Evolutionary conservation across 2,329 filamentous ascomycete species (phyloP), one percentile per base, ranked within the genome.

Genomic region (Ilyonectria destructans): DNA sequence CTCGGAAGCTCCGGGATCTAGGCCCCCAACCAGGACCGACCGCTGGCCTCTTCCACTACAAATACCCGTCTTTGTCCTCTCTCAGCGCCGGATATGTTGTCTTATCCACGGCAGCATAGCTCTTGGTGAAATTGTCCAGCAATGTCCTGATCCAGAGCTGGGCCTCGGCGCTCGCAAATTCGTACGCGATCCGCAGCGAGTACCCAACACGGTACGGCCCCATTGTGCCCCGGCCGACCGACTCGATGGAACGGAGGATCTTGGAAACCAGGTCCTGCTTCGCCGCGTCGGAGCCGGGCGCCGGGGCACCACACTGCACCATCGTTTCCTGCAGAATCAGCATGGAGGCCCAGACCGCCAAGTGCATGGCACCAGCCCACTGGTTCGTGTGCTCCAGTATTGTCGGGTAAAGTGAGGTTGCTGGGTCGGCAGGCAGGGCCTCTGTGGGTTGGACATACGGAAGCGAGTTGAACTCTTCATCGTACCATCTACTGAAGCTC

Each of bases 291-390:
- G 77, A 78, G 31, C 76, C 62, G 6, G 55, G 49, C n/a, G 72
- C 71, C 7, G 73, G 73, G 33, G 74, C 70, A 15, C 71, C 72
- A 62, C 81, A 83, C 59, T 79, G 76, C 21, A 77, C 75, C 56
- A 84, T 54, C 7, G 74, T 75, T 66, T 82, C 81, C 60, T 84
- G 79, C 37, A 84, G 69, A 57, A 84, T 79, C n/a, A 83, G 72
- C 73, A 82, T 73, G 43, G 78, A 80, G 7, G 82, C 80, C 80
- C 81, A 82, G 67, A 80, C 82, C 21, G 75, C 77, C 68, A 83
- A 72, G 49, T 78, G 75, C 58, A 84, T 69, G 33, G 79, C 72
- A 2, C 81, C 81, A 12, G 77, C 73, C 79, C 81, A 82, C 2
- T 72, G 68, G 31, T 76, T 74, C 29, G 71, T 60, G 61, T 80